These are phyloP conservation scores for Metrosideros polymorpha DNA, from an alignment of 441 rosid species.

Conservation along the genomic window DNA sequence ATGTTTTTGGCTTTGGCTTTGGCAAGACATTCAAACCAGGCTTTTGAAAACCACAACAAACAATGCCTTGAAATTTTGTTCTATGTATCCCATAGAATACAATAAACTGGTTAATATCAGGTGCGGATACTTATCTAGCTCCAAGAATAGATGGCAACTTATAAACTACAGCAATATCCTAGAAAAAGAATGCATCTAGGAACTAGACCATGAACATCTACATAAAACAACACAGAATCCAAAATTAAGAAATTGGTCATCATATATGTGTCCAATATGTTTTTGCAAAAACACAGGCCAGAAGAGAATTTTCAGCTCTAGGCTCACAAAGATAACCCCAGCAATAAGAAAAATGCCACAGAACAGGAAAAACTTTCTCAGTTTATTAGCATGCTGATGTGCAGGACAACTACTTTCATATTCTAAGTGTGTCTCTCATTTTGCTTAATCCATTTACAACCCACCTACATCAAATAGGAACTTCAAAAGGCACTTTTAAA, in stretches of 20 bases:
- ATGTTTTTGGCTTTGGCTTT: neutral
- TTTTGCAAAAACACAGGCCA: neutral
- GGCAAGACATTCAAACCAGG: neutral
- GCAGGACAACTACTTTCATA: neutral
- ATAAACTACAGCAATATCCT: neutral
- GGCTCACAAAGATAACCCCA: neutral
- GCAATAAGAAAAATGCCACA: neutral
- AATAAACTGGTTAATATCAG: neutral
- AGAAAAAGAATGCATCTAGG: neutral
- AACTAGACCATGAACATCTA: neutral
- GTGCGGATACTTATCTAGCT: neutral
- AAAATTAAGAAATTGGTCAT: neutral
- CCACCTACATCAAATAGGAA: neutral
- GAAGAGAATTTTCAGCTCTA: neutral
- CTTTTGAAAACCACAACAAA: neutral
- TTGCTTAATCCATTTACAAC: neutral
- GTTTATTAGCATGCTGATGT: neutral
- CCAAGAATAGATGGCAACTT: neutral
- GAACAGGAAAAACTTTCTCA: neutral
- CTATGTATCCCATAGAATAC: neutral
- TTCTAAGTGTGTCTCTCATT: neutral
- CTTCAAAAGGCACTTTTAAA: neutral
- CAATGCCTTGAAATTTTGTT: neutral
- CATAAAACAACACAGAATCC: neutral
- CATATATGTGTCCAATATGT: neutral